Percentiles rank a stretch among this genome's conserved stretches.
phyloP scores from a whole-genome alignment of 2,329 filamentous ascomycete genomes.

The Apiospora saccharicola region DNA sequence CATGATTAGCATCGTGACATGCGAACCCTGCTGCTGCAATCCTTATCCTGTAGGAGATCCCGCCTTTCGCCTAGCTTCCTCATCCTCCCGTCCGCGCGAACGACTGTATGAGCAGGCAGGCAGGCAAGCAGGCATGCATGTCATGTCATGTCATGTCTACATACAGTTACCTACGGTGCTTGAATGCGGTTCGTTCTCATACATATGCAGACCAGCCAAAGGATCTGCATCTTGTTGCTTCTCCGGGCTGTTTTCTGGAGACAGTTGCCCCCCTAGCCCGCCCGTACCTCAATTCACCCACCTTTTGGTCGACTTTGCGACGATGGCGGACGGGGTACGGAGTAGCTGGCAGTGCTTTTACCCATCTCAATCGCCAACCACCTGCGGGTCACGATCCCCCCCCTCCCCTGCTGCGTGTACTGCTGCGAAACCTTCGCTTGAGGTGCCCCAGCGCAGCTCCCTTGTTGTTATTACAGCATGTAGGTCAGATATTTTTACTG shows the following conservation, averaged over 20 bases:
- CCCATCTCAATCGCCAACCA: conserved; percentile 18
- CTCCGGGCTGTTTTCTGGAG: neutral
- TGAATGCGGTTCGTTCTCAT: neutral
- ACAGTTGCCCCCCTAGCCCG: neutral
- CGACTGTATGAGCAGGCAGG: conserved; percentile 23
- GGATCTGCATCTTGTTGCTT: conserved; percentile 2
- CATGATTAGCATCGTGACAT: conserved; percentile 34
- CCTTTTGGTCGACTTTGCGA: neutral
- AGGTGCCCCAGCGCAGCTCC: conserved; percentile 1
- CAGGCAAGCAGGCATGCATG: conserved; percentile 3
- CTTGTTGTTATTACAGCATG: neutral
- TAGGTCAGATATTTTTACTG: neutral
- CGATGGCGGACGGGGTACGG: conserved; percentile 6
- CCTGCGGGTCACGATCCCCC: conserved; percentile 10
- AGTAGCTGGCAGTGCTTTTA: neutral
- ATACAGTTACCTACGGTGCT: neutral
- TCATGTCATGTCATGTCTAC: neutral
- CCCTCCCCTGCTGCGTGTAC: neutral
- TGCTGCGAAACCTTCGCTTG: conserved; percentile 30
- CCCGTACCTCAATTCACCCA: neutral
- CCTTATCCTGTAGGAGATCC: conserved; percentile 36
- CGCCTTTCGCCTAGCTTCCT: conserved; percentile 37
- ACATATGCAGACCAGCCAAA: neutral
- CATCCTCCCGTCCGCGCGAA: conserved; percentile 30
- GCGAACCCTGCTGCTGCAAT: conserved; percentile 32